These are phyloP conservation scores for Thuidium tamariscinum DNA, from an alignment of 225 moss, liverwort and hornwort species.

Conservation along the genomic window DNA sequence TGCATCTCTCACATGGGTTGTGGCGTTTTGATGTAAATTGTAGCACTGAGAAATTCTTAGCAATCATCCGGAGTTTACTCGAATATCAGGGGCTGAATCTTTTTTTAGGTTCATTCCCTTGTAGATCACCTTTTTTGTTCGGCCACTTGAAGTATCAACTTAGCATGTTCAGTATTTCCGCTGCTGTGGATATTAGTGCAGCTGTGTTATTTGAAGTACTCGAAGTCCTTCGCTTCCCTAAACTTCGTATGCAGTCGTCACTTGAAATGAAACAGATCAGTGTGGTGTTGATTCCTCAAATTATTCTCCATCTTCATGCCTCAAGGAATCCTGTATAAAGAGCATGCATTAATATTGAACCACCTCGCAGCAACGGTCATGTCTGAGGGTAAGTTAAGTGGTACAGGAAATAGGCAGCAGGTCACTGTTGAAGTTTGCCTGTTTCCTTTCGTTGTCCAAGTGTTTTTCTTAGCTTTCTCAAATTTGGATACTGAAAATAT, in stretches of 20 bases:
- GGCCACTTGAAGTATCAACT: neutral
- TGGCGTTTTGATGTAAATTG: neutral
- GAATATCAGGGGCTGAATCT: neutral
- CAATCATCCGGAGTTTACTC: neutral
- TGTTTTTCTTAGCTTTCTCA: too few species aligned
- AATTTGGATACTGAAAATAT: neutral
- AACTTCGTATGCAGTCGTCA: neutral
- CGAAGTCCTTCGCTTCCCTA: neutral
- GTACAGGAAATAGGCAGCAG: too few species aligned
- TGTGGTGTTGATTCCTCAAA: neutral
- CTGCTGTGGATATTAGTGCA: neutral
- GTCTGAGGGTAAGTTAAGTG: neutral
- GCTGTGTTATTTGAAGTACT: neutral
- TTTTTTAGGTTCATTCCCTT: neutral
- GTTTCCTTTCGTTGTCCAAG: neutral
- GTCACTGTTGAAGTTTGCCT: neutral
- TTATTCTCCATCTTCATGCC: neutral
- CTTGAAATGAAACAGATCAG: neutral
- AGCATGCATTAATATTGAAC: neutral
- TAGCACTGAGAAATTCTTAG: neutral
- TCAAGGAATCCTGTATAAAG: neutral
- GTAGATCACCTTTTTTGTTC: neutral
- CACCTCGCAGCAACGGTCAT: neutral
- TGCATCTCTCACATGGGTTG: neutral
- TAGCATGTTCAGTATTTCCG: neutral